Percentiles rank a stretch among this genome's conserved stretches.
Conservation (phyloP, 305 asterid genomes). For the Nicotiana rustica region DNA sequence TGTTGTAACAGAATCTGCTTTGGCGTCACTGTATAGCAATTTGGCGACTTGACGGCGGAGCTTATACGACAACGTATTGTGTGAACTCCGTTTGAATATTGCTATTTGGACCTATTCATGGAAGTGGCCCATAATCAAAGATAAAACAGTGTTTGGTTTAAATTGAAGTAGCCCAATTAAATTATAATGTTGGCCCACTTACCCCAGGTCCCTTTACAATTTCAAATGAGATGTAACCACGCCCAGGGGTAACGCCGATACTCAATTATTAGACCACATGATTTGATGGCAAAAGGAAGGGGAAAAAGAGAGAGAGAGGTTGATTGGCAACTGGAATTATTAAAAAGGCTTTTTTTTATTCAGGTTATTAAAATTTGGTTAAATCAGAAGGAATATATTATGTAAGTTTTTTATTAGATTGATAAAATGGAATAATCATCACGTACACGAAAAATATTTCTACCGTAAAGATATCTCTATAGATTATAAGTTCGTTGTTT, state of each 20-base stretch:
- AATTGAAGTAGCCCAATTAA: conserved; percentile 6
- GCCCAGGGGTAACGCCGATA: neutral
- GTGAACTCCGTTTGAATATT: neutral
- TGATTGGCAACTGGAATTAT: neutral
- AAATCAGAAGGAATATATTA: neutral
- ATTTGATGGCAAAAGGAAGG: neutral
- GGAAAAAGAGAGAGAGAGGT: neutral
- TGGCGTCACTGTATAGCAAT: conserved; percentile 52
- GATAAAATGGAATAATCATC: too few species aligned
- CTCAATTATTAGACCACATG: conserved; percentile 25
- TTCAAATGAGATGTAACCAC: conserved; percentile 6
- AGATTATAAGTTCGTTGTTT: too few species aligned
- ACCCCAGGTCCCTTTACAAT: neutral
- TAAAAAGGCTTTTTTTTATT: neutral
- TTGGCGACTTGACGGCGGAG: conserved; percentile 37
- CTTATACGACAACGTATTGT: neutral
- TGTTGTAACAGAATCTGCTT: conserved; percentile 46
- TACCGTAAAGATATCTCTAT: too few species aligned
- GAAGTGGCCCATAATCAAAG: neutral
- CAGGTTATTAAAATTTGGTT: neutral
- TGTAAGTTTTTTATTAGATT: neutral
- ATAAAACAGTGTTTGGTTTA: neutral
- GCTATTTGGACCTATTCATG: neutral
- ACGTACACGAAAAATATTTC: too few species aligned
- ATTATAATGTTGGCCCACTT: conserved; percentile 8